Conservation (phyloP, 768 basidiomycete species). For the Termitomyces sp. region DNA sequence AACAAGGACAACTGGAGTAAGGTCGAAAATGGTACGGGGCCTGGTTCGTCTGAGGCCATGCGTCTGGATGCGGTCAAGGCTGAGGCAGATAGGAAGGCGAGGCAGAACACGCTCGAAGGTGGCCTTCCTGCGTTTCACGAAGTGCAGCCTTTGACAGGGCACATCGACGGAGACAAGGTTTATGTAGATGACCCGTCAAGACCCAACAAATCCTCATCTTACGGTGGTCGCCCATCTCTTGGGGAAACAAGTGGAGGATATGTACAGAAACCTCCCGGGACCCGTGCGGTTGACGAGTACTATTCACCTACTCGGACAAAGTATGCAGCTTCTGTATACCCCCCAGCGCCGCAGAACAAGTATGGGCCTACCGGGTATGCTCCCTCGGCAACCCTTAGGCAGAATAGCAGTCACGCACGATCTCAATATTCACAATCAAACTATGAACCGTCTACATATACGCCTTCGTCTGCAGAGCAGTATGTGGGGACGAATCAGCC, state of each 20-base stretch:
- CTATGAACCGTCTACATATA: slow-evolving; percentile 23
- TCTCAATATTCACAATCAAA: slow-evolving; percentile 20
- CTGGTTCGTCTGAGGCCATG: slow-evolving; percentile 54
- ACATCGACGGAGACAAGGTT: slow-evolving; percentile 51
- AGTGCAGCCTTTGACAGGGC: slow-evolving; percentile 62
- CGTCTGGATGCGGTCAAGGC: slow-evolving; percentile 84
- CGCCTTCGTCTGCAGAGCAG: slow-evolving; percentile 28
- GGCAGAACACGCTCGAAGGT: slow-evolving; percentile 50
- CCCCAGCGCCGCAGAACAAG: slow-evolving; percentile 40
- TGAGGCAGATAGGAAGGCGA: slow-evolving; percentile 78
- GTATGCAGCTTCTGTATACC: slow-evolving; percentile 27
- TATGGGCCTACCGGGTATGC: slow-evolving; percentile 20
- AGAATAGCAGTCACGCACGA: slow-evolving; percentile 19
- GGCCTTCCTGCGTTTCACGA: slow-evolving; percentile 78
- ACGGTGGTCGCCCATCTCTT: slow-evolving; percentile 27
- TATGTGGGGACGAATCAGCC: slow-evolving; percentile 26
- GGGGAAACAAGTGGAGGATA: slow-evolving; percentile 50
- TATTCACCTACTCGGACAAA: slow-evolving; percentile 38
- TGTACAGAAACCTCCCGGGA: slow-evolving; percentile 55
- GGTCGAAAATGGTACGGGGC: slow-evolving; percentile 25
- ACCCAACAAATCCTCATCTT: slow-evolving; percentile 18
- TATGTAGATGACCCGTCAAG: slow-evolving; percentile 48
- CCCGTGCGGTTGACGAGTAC: slow-evolving; percentile 73
- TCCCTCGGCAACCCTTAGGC: slow-evolving; percentile 11
- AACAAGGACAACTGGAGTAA: slow-evolving; percentile 35